A percentile compares a stretch with the other conserved stretches of the same genome.
Conservation (phyloP, 2,329 filamentous ascomycete species). For the Coniochaeta prunicola region DNA sequence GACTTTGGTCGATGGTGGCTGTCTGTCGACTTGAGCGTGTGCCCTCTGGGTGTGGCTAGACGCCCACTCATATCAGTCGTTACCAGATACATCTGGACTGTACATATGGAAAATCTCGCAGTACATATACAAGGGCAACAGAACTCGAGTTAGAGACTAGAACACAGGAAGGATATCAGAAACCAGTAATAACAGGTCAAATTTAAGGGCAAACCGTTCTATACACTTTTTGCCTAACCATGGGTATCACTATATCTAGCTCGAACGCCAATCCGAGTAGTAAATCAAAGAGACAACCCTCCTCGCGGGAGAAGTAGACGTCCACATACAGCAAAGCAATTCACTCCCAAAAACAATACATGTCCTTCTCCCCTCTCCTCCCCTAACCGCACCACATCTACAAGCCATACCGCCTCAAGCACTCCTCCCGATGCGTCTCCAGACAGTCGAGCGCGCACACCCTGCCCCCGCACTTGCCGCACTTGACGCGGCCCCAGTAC, state of each 20-base stretch:
- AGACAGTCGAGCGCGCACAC: slow-evolving; percentile 74
- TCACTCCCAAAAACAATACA: too few relatives aligned
- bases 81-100: neutral
- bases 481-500: slow-evolving; percentile 72
- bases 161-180: neutral
- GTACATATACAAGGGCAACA: neutral
- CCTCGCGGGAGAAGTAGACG: too few relatives aligned
- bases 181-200: neutral
- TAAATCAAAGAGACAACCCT: too few relatives aligned
- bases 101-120: slow-evolving; percentile 3
- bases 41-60: neutral
- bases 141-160: too few relatives aligned
- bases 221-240: slow-evolving; percentile 1
- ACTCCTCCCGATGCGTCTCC: slow-evolving; percentile 64
- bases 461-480: slow-evolving; percentile 69
- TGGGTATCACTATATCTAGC: neutral
- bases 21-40: neutral
- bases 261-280: neutral
- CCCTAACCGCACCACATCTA: too few relatives aligned
- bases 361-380: too few relatives aligned
- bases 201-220: neutral
- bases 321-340: too few relatives aligned
- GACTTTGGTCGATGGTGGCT: neutral
- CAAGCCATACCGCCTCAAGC: slow-evolving; percentile 56
- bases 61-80: neutral